phyloP scores from a whole-genome alignment of 2,329 filamentous ascomycete genomes.

The Venturia nashicola region DNA sequence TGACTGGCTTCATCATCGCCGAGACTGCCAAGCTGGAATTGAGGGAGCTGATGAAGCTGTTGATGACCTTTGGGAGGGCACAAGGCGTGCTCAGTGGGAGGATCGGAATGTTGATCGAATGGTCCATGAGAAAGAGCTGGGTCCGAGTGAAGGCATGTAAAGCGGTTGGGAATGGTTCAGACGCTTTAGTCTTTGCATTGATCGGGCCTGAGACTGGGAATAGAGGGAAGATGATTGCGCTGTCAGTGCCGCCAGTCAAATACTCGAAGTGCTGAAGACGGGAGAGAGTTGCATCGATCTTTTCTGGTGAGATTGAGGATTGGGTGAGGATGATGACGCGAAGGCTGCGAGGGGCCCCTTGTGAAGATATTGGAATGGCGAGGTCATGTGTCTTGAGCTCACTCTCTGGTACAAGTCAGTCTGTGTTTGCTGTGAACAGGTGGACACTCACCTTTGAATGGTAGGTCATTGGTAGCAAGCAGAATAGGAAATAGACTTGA shows the following conservation, averaged over 20 bases:
- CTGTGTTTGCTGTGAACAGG: not conserved
- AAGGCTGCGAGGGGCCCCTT: not conserved
- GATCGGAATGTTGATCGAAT: not conserved
- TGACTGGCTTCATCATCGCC: not conserved
- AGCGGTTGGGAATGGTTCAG: not conserved
- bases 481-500: slow-evolving; percentile 2
- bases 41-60: not conserved
- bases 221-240: slow-evolving; percentile 1
- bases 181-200: not conserved
- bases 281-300: not conserved
- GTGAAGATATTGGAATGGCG: not conserved
- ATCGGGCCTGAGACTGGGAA: not conserved
- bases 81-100: not conserved
- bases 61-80: slow-evolving; percentile 3
- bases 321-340: slow-evolving; percentile 2
- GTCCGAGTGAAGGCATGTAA: not conserved
- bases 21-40: not conserved
- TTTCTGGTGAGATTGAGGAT: not conserved
- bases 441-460: not conserved
- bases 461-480: not conserved
- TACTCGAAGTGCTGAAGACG: not conserved
- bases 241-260: slow-evolving; percentile 1
- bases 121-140: slow-evolving; percentile 4
- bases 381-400: slow-evolving; percentile 6
- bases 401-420: slow-evolving; percentile 2